phyloP scores from a whole-genome alignment of 768 basidiomycete genomes.

The Leccinum disarticulatum region DNA sequence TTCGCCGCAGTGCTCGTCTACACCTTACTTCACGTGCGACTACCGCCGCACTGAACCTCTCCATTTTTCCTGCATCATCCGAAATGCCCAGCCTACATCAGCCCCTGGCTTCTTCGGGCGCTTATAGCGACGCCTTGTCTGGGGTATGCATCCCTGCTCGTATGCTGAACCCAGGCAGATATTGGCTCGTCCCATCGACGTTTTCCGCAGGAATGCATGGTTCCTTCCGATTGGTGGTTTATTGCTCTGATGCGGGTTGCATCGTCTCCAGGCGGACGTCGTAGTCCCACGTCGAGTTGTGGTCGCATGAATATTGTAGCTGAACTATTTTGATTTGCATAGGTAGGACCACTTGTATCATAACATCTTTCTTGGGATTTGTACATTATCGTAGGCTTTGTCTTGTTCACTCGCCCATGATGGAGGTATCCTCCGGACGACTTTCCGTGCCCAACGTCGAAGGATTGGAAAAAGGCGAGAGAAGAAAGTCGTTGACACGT shows the following conservation, averaged over 20 bases:
- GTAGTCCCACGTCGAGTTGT: not conserved
- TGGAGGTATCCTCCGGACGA: not conserved
- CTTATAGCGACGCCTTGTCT: slow-evolving; percentile 71
- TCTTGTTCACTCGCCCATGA: not conserved
- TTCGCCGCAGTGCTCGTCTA: slow-evolving; percentile 57
- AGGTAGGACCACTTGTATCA: not conserved
- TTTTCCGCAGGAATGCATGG: slow-evolving; percentile 58
- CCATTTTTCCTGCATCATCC: slow-evolving; percentile 45
- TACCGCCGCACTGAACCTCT: slow-evolving; percentile 55
- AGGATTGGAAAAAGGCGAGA: slow-evolving; percentile 37
- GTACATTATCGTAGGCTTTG: not conserved
- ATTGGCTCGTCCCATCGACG: slow-evolving; percentile 73
- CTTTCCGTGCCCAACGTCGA: not conserved
- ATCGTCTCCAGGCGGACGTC: slow-evolving; percentile 12
- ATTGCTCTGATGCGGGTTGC: slow-evolving; percentile 44
- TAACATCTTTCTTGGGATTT: not conserved
- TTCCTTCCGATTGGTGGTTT: slow-evolving; percentile 61
- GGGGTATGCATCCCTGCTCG: slow-evolving; percentile 65
- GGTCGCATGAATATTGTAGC: not conserved
- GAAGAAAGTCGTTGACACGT: slow-evolving; percentile 70
- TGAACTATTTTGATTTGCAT: not conserved
- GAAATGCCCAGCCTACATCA: slow-evolving; percentile 27
- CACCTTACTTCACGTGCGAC: slow-evolving; percentile 51
- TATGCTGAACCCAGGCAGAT: slow-evolving; percentile 56
- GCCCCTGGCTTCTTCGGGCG: slow-evolving; percentile 68